Evolutionary conservation across 805 yeast species (phyloP), one percentile per base, ranked within the genome.

Genomic region (Teunomyces panamensis): DNA sequence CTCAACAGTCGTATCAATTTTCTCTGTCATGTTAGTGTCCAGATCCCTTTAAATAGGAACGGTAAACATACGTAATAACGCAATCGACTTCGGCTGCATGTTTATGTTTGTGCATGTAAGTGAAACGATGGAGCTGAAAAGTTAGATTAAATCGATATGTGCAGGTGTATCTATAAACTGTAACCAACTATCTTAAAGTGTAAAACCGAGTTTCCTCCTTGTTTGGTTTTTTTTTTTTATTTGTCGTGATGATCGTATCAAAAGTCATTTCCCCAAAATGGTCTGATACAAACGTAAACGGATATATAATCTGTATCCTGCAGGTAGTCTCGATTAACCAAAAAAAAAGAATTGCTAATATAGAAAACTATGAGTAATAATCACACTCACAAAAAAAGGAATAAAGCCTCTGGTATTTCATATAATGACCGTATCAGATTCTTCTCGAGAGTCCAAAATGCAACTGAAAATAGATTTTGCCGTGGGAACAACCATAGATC

Each of bases 1-100:
- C 52, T 78, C 82, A 13, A 79, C 70, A 46, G 74, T 77, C 26
- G 74, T 60, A 48, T 81, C 84, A 20, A 81, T 73, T 49, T 74
- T 77, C 48, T 78, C 79, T 75, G 43, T 3, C 1, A 20, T 4
- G 57, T 48, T 64, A 68, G 70, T 47, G 47, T 20, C 24, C 24
- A 20, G 6, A 6, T 4, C 24, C 6, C 58, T 27, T 59, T 58
- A 5, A 63, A 30, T 39, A n/a, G 13, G 17, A 14, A 30, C 9
- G 10, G 24, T 37, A 30, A 14, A 62, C 71, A 32, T 63, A 70
- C 75, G 66, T 28, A 74, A 63, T 11, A 74, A 61, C 1, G 73
- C 60, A 16, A 72, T 64, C 10, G 78, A 68, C 39, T 64, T 66
- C 34, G 74, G 77, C 49, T 78, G 81, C 82, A 79, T 77, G 16